phyloP scores from a whole-genome alignment of 768 basidiomycete genomes.

The Kwoniella pini region DNA sequence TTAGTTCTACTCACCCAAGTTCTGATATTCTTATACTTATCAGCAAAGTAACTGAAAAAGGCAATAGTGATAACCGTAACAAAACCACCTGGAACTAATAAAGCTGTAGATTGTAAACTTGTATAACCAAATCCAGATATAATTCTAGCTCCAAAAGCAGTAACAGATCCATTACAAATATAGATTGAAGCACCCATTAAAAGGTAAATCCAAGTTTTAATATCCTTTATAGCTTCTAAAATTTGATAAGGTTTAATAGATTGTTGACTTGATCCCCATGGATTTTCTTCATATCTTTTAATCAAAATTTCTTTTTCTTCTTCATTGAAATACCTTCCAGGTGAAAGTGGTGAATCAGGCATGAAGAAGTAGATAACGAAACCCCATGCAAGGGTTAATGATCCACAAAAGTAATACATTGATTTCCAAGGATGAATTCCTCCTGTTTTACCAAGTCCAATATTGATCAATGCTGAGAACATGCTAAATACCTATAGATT shows the following conservation, averaged over 20 bases:
- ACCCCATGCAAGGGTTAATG: constrained; percentile 51
- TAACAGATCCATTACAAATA: constrained; percentile 49
- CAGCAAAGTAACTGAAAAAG: constrained; percentile 49
- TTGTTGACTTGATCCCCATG: constrained; percentile 33
- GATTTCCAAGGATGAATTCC: constrained; percentile 51
- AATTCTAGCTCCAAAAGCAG: constrained; percentile 55
- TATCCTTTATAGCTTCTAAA: constrained; percentile 49
- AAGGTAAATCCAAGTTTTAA: constrained; percentile 54
- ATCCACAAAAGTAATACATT: constrained; percentile 53
- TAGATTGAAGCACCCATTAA: constrained; percentile 53
- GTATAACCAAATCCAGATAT: constrained; percentile 55
- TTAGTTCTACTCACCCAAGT: constrained; percentile 43
- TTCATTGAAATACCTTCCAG: constrained; percentile 47
- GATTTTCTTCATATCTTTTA: constrained; percentile 39
- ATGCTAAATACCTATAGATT: constrained; percentile 52
- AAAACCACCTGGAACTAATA: constrained; percentile 54
- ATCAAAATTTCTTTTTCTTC: constrained; percentile 44
- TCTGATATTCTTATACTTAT: constrained; percentile 40
- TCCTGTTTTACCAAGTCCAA: constrained; percentile 49
- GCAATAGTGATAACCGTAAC: constrained; percentile 54
- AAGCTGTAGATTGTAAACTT: constrained; percentile 42
- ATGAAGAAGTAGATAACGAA: constrained; percentile 51
- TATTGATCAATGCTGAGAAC: constrained; percentile 55
- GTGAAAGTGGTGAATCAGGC: constrained; percentile 49
- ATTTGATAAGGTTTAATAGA: constrained; percentile 45